Conservation (phyloP, 2,329 filamentous ascomycete genomes). For the Penicillium sp. region DNA sequence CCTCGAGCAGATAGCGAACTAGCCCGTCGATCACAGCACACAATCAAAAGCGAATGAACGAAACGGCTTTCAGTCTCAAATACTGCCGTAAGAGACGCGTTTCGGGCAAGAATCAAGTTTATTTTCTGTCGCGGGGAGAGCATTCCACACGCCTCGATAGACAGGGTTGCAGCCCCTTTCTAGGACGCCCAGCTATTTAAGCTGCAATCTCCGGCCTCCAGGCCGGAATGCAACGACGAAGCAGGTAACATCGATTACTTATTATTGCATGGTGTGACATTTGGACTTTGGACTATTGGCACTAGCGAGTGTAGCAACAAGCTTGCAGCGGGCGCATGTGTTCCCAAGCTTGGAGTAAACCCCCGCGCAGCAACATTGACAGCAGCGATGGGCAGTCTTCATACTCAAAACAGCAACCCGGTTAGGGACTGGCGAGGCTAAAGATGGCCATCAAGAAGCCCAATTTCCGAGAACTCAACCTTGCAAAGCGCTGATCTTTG, state of each 20-base stretch:
- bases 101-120: background rate
- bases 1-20: background rate
- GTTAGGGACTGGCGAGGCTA: background rate
- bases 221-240: background rate
- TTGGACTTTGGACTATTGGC: background rate
- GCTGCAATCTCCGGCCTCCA: background rate
- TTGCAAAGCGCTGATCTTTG: slow-evolving; percentile 16
- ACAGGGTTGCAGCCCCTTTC: slow-evolving; percentile 11
- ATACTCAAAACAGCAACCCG: slow-evolving; percentile 3
- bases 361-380: background rate
- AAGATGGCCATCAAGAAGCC: background rate
- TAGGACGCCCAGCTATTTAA: background rate
- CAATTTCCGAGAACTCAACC: background rate
- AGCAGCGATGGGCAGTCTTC: slow-evolving; percentile 1
- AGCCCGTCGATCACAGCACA: background rate
- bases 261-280: slow-evolving; percentile 12
- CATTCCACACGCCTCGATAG: slow-evolving; percentile 23
- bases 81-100: background rate
- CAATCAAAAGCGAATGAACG: background rate
- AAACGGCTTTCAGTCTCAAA: background rate
- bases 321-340: slow-evolving; percentile 1
- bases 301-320: background rate
- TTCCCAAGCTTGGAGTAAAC: background rate
- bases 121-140: slow-evolving; percentile 19
- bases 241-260: slow-evolving; percentile 9